Base-by-base conservation (phyloP, 441 rosid species). In the Adansonia gregorii region DNA sequence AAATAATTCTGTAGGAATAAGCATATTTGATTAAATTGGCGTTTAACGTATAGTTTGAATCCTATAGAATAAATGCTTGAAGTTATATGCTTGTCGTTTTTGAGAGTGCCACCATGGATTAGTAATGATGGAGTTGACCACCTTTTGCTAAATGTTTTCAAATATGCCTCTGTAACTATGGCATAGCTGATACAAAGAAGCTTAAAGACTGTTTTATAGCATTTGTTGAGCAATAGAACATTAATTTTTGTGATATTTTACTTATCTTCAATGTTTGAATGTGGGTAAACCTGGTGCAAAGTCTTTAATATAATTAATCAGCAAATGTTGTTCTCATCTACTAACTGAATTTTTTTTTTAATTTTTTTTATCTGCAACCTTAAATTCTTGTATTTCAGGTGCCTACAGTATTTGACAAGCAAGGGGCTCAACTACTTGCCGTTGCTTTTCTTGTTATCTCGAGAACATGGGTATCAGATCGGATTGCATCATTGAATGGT, bases 401-500 rank as follows among this genome's bases (percentile, higher is more conserved):
- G 65, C 99, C 99, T 39, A 86, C 97, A n/a, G 76, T 91, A 76
- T 78, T 97, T 78, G 99, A 97, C 83, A 95, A 89, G 85, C 99
- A 97, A 90, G 99, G 99, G 75, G 94, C 86, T 70, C 97, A 93
- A 73, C 85, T 95, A 73, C 93, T 95, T 83, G 88, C 94, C 59
- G 94, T 97, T 79, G 91, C 97, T 83, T 81, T 90, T 73, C 94
- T 97, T 82, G 97, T 97, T 67, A 83, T 95, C 79, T 93, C 98
- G 43, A 91, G 98, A 91, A 97, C 99, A 72, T 88, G 91, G 97
- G 86, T 93, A 74, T 93, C 99, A 12, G 99, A 95, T 86, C 88
- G 99, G 74, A 97, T 97, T 78, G 99, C 99, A 75, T 92, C 98
- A 67, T 85, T 97, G 82, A 97, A 97, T 78, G 99, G 98, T 97